These are phyloP conservation scores for Sporisorium exsertum DNA, from an alignment of 1,284 basidiomycete genomes.

Conservation along the genomic window DNA sequence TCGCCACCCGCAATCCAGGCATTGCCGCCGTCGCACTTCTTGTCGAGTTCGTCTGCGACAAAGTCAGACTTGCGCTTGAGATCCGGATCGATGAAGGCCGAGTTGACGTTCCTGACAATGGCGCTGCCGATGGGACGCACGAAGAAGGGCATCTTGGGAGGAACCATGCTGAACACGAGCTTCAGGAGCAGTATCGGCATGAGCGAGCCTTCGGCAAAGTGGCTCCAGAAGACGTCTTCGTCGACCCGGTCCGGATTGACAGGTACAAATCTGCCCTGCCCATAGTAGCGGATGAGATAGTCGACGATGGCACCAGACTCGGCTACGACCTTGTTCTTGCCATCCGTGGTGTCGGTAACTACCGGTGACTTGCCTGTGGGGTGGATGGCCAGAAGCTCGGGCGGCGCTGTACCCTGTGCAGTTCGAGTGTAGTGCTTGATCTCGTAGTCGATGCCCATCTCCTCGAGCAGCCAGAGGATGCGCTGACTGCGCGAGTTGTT, in stretches of 20 bases:
- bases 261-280: conserved; percentile 54
- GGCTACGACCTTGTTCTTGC: conserved; percentile 56
- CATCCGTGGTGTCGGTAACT: conserved; percentile 61
- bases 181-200: conserved; percentile 65
- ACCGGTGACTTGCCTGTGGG: conserved; percentile 66
- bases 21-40: conserved; percentile 45
- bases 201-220: conserved; percentile 65
- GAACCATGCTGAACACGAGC: conserved; percentile 59
- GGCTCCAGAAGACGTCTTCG: conserved; percentile 60
- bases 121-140: conserved; percentile 59
- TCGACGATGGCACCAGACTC: conserved; percentile 68
- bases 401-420: conserved; percentile 55
- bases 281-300: conserved; percentile 66
- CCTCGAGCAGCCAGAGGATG: conserved; percentile 68
- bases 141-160: conserved; percentile 64
- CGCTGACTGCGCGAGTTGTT: conserved; percentile 67
- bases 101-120: conserved; percentile 49
- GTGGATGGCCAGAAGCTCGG: conserved; percentile 58
- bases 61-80: conserved; percentile 55
- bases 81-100: conserved; percentile 58
- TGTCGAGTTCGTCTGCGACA: conserved; percentile 46
- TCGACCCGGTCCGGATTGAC: conserved; percentile 45
- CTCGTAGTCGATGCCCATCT: conserved; percentile 64
- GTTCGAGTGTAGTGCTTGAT: conserved; percentile 64
- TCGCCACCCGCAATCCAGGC: conserved; percentile 66